phyloP scores from a whole-genome alignment of 805 yeast species.

The Candida anglica region DNA sequence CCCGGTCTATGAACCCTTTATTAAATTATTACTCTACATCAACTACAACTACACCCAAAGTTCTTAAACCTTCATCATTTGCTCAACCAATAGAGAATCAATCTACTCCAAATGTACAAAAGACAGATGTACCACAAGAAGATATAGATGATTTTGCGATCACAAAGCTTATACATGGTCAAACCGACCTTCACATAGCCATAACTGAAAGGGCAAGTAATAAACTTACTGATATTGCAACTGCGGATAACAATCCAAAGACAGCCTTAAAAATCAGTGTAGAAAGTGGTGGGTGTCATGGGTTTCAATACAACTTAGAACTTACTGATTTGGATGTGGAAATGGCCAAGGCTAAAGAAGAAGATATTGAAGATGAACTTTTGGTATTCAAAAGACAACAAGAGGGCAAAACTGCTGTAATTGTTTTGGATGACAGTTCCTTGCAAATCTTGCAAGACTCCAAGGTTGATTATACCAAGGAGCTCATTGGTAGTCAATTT shows the following conservation, averaged over 20 bases:
- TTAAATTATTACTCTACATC: no score
- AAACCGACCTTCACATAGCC: conserved; percentile 38
- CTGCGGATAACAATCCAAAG: conserved; percentile 51
- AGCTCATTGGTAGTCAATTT: conserved; percentile 91
- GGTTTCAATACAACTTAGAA: conserved; percentile 83
- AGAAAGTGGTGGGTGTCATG: conserved; percentile 98
- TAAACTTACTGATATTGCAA: conserved; percentile 51
- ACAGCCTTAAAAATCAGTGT: conserved; percentile 72
- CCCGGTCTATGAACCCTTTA: no score
- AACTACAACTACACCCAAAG: no score
- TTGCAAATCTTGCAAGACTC: conserved; percentile 80
- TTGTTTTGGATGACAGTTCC: conserved; percentile 77
- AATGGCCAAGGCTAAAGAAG: conserved; percentile 21
- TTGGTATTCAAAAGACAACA: conserved; percentile 65
- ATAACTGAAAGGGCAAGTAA: conserved; percentile 45
- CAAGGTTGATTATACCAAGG: conserved; percentile 83
- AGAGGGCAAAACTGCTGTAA: conserved; percentile 42
- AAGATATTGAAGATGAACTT: conserved; percentile 26
- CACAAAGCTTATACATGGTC: conserved; percentile 33
- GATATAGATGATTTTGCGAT: conserved; percentile 26
- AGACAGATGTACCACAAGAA: conserved; percentile 13
- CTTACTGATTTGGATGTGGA: conserved; percentile 45
- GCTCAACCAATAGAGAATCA: conserved; percentile 21
- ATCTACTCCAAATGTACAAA: conserved; percentile 1
- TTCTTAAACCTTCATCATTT: conserved; percentile 26